Base-by-base conservation (phyloP, 768 basidiomycete species). In the Lactifluus rugatus region DNA sequence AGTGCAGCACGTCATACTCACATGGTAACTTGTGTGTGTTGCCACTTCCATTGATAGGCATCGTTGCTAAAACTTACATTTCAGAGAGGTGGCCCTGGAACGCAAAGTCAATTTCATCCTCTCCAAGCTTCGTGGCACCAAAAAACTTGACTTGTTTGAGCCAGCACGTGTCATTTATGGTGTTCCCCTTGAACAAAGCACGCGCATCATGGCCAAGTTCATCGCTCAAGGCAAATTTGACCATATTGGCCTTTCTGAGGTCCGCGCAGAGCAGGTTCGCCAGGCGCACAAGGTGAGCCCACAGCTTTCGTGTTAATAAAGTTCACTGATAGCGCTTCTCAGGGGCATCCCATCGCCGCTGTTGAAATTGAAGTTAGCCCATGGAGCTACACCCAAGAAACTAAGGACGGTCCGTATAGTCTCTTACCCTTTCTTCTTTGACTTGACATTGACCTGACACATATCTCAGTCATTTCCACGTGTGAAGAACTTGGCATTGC, bases 321-420 rank as follows among this genome's bases (percentile, higher is more conserved):
- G 4, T 2, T 13, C 13, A 36, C 34, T 44, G 13, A 42, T 42
- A 19, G 16, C 4, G 32, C 10, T 25, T 39, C 26, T 7, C 28
- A 62, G 63, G 53, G 54, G 7, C 52, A 57, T 26, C 63, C 63
- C 4, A 76, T 85, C 57, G 72, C 79, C 17, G 73, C 79, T 13
- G 81, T 82, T 9, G 84, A 88, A 68, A 83, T 87, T 46, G 86
- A 88, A 66, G 71, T 84, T 41, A 84, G 81, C 62, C 76, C 81
- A 2, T 85, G 81, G 76, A 74, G 77, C 3, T 82, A 81, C 57
- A 82, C 82, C 52, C 71, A 74, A 19, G 75, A 81, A 52, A 75
- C 80, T 23, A 75, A 74, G 62, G 72, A 75, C 23, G 76, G 76
- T 75, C 51, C n/a, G 65, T 51, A 21, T 4, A 34, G n/a, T 19